Evolutionary conservation across 108 stramenopile species (phyloP).

Genomic region (Fistulifera pelliculosa): DNA sequence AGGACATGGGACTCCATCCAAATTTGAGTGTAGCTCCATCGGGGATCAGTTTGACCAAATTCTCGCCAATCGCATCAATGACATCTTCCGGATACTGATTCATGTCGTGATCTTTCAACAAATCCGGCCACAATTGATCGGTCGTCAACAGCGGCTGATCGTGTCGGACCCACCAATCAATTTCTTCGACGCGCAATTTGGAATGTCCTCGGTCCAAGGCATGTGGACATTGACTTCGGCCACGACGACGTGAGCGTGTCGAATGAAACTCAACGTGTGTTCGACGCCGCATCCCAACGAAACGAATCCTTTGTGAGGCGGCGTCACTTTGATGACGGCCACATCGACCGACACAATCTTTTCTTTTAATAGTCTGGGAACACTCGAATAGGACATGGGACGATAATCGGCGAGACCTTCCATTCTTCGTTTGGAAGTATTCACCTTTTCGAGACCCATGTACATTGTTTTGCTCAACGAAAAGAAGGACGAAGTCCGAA

Average conservation of each 20-base stretch:
- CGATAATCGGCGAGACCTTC: constrained; percentile 27
- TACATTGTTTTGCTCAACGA: constrained; percentile 9
- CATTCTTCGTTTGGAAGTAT: neutral
- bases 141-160: constrained; percentile 21
- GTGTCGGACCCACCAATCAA: constrained; percentile 22
- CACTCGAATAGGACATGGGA: constrained; percentile 10
- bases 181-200: constrained; percentile 10
- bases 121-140: constrained; percentile 18
- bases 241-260: constrained; percentile 22
- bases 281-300: constrained; percentile 25
- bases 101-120: neutral
- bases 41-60: constrained; percentile 21
- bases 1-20: constrained; percentile 16
- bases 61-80: constrained; percentile 15
- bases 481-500: constrained; percentile 24
- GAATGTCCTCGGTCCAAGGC: constrained; percentile 33
- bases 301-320: constrained; percentile 30
- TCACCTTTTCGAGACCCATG: constrained; percentile 2
- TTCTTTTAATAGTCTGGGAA: constrained; percentile 16
- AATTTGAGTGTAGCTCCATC: constrained; percentile 27
- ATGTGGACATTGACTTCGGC: constrained; percentile 29
- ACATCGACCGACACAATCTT: constrained; percentile 21
- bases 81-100: constrained; percentile 1
- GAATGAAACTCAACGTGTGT: constrained; percentile 16
- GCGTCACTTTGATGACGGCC: constrained; percentile 24